These are phyloP conservation scores for Polyporus tsugae DNA, from an alignment of 1,284 basidiomycete species.

Conservation along the genomic window DNA sequence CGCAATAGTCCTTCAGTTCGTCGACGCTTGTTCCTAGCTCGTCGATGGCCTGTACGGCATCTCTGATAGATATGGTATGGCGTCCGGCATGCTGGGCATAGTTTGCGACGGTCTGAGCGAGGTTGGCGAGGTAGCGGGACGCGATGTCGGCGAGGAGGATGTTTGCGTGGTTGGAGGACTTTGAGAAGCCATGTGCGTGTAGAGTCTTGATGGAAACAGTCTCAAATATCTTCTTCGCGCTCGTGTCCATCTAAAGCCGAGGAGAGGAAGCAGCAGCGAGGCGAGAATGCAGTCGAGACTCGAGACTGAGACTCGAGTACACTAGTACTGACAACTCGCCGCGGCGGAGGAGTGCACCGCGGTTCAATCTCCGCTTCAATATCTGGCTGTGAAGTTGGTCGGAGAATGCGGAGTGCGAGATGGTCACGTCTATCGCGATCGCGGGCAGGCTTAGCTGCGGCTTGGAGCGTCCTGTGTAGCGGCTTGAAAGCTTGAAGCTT, in stretches of 20 bases:
- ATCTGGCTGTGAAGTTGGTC: background rate
- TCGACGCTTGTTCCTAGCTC: conserved; percentile 76
- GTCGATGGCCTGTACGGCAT: conserved; percentile 71
- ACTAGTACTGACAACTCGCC: background rate
- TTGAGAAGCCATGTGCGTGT: conserved; percentile 77
- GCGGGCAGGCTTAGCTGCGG: background rate
- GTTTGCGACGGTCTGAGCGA: conserved; percentile 69
- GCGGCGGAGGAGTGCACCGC: conserved; percentile 16
- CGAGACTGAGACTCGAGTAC: conserved; percentile 7
- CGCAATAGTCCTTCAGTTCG: conserved; percentile 70
- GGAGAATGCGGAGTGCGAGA: background rate
- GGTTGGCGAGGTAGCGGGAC: conserved; percentile 70
- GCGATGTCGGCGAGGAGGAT: conserved; percentile 75
- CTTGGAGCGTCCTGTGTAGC: too few relatives aligned
- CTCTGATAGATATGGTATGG: conserved; percentile 57
- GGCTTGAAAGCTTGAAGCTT: too few relatives aligned
- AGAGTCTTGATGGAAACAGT: conserved; percentile 71
- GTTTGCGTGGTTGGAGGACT: conserved; percentile 74
- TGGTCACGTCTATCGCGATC: background rate
- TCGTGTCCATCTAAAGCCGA: conserved; percentile 38
- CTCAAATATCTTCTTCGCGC: conserved; percentile 61
- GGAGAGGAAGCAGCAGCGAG: conserved; percentile 6
- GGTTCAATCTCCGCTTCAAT: conserved; percentile 22
- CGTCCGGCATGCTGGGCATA: conserved; percentile 79
- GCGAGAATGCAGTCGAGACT: conserved; percentile 18